Percentiles rank a stretch among this genome's conserved stretches.
Evolutionary conservation across 2,329 filamentous ascomycete species (phyloP).

Genomic region (Sphaceloma murrayae): DNA sequence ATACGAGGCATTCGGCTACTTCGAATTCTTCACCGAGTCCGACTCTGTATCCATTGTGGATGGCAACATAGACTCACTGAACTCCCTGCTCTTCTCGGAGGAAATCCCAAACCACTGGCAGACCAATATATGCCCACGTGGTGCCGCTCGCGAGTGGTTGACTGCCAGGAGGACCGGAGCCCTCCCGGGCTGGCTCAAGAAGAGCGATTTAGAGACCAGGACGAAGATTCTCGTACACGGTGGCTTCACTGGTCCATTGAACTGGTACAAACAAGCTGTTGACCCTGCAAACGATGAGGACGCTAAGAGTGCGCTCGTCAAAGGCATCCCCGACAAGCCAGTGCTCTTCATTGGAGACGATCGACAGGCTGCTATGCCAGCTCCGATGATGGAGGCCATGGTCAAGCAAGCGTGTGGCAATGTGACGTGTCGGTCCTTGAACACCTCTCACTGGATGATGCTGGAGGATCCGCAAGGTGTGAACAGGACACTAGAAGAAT

Average conservation of each 20-base stretch:
- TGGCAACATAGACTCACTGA: constrained; percentile 29
- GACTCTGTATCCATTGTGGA: constrained; percentile 35
- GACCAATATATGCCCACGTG: constrained; percentile 31
- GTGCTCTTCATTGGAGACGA: constrained; percentile 30
- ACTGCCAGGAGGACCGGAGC: constrained; percentile 21
- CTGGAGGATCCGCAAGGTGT: constrained; percentile 30
- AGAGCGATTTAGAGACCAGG: constrained; percentile 31
- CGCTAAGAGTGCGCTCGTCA: constrained; percentile 25
- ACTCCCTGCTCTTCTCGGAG: constrained; percentile 25
- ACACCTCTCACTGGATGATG: constrained; percentile 31
- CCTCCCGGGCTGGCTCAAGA: constrained; percentile 30
- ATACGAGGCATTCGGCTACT: constrained; percentile 35
- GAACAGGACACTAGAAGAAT: constrained; percentile 12
- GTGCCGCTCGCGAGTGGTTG: constrained; percentile 28
- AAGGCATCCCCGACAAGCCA: constrained; percentile 25
- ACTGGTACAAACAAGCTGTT: constrained; percentile 31
- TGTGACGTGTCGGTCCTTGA: constrained; percentile 28
- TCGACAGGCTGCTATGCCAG: constrained; percentile 30
- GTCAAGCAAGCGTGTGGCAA: constrained; percentile 27
- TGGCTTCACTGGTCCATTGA: constrained; percentile 30
- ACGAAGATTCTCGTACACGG: constrained; percentile 20
- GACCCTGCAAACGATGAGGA: constrained; percentile 24
- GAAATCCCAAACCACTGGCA: constrained; percentile 24
- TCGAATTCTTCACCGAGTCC: constrained; percentile 36
- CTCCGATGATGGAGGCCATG: constrained; percentile 25